Evolutionary conservation across 2,329 filamentous ascomycete species (phyloP).

Genomic region (Talaromyces verruculosus): DNA sequence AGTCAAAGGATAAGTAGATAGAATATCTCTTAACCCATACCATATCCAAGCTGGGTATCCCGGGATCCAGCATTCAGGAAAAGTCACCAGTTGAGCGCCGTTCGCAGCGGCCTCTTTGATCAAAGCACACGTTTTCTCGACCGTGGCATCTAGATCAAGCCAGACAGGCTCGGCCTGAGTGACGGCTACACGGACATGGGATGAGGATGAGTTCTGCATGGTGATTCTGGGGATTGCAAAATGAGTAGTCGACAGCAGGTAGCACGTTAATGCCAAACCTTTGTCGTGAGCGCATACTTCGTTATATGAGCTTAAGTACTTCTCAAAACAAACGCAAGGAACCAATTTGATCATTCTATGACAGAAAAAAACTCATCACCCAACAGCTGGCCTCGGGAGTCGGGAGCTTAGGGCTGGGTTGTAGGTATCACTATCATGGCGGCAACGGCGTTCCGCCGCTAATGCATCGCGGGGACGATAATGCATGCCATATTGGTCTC

Average conservation of each 20-base stretch:
- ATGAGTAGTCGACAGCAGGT: background rate
- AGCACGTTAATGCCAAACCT: background rate
- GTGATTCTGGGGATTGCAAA: background rate
- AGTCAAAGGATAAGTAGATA: background rate
- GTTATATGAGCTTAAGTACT: background rate
- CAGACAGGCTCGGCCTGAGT: slow-evolving; percentile 53
- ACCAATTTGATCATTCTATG: background rate
- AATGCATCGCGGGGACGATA: background rate
- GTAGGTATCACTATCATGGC: background rate
- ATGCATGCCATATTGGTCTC: background rate
- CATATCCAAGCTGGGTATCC: slow-evolving; percentile 47
- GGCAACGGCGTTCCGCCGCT: background rate
- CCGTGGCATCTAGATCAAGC: slow-evolving; percentile 55
- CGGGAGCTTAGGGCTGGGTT: background rate
- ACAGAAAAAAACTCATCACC: background rate
- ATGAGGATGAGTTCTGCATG: slow-evolving; percentile 2
- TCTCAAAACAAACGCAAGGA: background rate
- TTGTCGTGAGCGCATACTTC: background rate
- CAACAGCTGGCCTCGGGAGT: background rate
- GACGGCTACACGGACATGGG: slow-evolving; percentile 43
- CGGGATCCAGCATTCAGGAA: slow-evolving; percentile 57
- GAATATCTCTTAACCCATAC: slow-evolving; percentile 34
- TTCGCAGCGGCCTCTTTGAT: slow-evolving; percentile 56
- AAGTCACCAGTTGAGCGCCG: slow-evolving; percentile 56
- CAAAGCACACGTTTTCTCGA: slow-evolving; percentile 54